Percentiles rank a stretch among this genome's conserved stretches.
Evolutionary conservation across 306 rosid species (phyloP).

Genomic region (Fagus crenata): DNA sequence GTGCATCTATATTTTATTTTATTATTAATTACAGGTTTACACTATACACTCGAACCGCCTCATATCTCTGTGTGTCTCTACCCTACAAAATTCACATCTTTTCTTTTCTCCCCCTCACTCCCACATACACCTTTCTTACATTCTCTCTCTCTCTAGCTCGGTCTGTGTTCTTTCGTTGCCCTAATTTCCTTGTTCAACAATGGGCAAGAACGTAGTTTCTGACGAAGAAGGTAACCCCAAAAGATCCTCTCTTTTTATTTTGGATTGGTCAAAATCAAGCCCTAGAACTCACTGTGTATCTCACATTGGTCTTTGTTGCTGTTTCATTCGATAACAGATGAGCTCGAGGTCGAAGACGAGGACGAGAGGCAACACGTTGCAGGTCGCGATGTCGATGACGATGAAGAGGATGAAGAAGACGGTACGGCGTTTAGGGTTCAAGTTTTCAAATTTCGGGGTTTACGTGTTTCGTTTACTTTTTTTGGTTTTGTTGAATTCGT

Average conservation of each 20-base stretch:
- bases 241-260: neutral
- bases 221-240: conserved; percentile 66
- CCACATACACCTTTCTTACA: neutral
- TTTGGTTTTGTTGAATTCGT: neutral
- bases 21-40: no score
- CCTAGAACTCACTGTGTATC: neutral
- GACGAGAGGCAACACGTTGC: conserved; percentile 66
- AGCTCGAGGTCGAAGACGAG: conserved; percentile 71
- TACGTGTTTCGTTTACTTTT: neutral
- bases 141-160: neutral
- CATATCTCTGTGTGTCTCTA: conserved; percentile 4
- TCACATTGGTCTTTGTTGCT: conserved; percentile 23
- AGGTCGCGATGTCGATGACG: conserved; percentile 51
- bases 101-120: no score
- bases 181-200: conserved; percentile 4
- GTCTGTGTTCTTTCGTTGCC: neutral
- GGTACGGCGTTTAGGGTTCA: conserved; percentile 44
- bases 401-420: conserved; percentile 82
- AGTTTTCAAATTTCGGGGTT: neutral
- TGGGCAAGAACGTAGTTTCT: conserved; percentile 50
- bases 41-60: no score
- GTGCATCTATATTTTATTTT: no score
- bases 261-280: neutral
- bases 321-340: conserved; percentile 51
- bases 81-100: no score